Conservation (phyloP, 352 stramenopile genomes). For the Globisporangium nunn region DNA sequence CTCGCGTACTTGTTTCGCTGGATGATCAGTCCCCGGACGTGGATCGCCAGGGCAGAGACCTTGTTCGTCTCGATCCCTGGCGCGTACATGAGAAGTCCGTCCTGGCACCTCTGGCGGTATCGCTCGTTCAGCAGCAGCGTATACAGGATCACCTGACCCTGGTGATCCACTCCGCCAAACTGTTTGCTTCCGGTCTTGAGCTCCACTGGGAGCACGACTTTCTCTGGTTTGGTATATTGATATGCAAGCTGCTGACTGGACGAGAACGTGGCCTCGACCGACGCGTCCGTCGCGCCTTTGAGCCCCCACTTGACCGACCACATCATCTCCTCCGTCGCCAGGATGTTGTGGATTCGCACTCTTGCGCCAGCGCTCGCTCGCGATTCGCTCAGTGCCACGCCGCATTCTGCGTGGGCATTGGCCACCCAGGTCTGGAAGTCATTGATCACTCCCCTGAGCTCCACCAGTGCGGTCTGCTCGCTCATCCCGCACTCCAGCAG, state of each 20-base stretch:
- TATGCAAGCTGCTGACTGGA: neutral
- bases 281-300: conserved; percentile 73
- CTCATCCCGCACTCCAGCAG: conserved; percentile 60
- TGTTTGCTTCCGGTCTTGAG: conserved; percentile 85
- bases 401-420: neutral
- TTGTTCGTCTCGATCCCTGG: conserved; percentile 63
- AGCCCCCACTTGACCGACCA: conserved; percentile 82
- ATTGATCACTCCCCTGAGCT: conserved; percentile 47
- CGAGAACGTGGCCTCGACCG: conserved; percentile 41
- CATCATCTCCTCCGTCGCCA: conserved; percentile 82
- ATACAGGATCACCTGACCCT: conserved; percentile 87
- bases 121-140: conserved; percentile 77
- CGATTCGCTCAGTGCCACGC: conserved; percentile 30
- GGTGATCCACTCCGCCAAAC: conserved; percentile 46
- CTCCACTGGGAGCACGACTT: conserved; percentile 61
- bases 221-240: conserved; percentile 1
- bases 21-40: conserved; percentile 61
- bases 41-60: conserved; percentile 43
- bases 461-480: conserved; percentile 43
- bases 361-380: conserved; percentile 16
- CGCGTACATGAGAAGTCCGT: conserved; percentile 70
- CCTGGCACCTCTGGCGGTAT: conserved; percentile 49
- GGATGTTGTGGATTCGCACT: conserved; percentile 32
- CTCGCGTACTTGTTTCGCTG: conserved; percentile 65
- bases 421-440: conserved; percentile 51